Conservation (phyloP, 257 asterid species). For the Paraleonurus japonicus region DNA sequence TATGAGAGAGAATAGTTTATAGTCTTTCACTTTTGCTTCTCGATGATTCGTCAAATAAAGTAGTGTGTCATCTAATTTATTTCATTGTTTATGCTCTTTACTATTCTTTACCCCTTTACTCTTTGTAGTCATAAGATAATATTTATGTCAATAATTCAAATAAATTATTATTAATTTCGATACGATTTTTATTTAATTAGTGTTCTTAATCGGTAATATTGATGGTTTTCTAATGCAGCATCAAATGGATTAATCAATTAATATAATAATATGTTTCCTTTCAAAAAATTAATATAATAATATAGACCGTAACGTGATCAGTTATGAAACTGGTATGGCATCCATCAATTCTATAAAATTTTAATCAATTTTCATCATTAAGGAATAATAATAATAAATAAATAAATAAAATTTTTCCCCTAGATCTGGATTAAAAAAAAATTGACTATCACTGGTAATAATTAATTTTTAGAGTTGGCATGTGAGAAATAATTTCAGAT, state of each 20-base stretch:
- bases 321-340: conserved; percentile 1
- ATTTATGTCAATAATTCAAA: not conserved
- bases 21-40: not conserved
- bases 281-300: not conserved
- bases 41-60: not conserved
- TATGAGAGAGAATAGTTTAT: not conserved
- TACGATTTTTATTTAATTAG: not conserved
- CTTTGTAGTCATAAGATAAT: not conserved
- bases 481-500: too few relatives aligned
- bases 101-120: not conserved
- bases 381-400: not conserved
- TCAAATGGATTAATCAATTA: not conserved
- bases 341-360: not conserved
- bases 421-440: too few relatives aligned
- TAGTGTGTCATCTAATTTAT: not conserved
- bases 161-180: not conserved
- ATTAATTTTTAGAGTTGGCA: too few relatives aligned
- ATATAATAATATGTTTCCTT: not conserved
- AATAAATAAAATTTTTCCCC: not conserved
- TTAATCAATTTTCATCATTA: too few relatives aligned
- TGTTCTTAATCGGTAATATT: not conserved
- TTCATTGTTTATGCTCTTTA: not conserved
- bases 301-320: not conserved
- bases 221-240: not conserved
- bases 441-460: too few relatives aligned